These are phyloP conservation scores for Quercus cerris DNA, from an alignment of 306 rosid genomes.

Conservation along the genomic window DNA sequence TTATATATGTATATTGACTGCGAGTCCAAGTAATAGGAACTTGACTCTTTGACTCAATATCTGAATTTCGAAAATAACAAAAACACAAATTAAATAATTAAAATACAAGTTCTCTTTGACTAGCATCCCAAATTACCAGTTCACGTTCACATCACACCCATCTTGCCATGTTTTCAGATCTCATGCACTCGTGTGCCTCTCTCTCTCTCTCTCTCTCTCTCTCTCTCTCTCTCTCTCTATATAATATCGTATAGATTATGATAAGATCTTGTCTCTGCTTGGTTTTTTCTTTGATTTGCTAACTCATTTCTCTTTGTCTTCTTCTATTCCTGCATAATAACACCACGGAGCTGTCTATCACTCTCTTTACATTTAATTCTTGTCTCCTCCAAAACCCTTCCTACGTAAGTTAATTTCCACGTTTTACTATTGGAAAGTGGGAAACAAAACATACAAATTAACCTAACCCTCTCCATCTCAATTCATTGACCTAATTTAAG, in stretches of 20 bases:
- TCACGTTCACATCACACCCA: conserved; percentile 6
- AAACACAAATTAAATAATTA: neutral
- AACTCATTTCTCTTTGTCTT: conserved; percentile 8
- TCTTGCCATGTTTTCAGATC: conserved; percentile 18
- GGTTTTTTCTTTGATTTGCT: neutral
- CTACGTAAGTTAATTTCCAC: no score
- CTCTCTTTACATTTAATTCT: no score
- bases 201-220: conserved; percentile 1
- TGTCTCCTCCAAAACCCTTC: no score
- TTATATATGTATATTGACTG: no score
- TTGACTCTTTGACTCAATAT: neutral
- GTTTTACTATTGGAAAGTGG: neutral
- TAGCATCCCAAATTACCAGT: neutral
- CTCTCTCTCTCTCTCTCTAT: conserved; percentile 1
- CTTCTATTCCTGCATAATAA: conserved; percentile 7
- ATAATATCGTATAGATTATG: conserved; percentile 18
- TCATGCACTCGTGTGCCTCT: conserved; percentile 8
- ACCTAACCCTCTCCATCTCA: neutral
- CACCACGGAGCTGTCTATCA: neutral
- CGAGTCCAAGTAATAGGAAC: neutral
- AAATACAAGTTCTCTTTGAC: neutral
- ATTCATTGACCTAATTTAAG: neutral
- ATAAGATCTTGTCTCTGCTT: conserved; percentile 44
- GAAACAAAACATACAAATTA: neutral
- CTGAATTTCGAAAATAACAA: neutral